phyloP scores from a whole-genome alignment of 2,329 filamentous ascomycete genomes.

The Cercospora berteroae region DNA sequence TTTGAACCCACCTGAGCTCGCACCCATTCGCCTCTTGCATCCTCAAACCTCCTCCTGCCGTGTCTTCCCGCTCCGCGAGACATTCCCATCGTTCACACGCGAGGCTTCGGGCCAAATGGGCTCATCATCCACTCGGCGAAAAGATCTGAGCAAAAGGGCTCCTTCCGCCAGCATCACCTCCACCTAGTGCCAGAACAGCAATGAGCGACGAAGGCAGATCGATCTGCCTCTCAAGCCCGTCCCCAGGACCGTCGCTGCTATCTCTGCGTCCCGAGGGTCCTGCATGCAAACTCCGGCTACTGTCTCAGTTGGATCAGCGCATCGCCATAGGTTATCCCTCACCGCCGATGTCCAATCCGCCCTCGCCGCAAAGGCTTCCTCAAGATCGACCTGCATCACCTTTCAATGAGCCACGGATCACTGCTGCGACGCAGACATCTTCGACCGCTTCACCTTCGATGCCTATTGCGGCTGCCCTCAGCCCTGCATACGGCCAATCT shows the following conservation, averaged over 20 bases:
- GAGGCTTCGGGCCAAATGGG: not conserved
- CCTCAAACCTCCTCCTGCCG: not conserved
- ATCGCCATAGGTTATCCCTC: constrained; percentile 42
- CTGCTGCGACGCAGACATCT: constrained; percentile 11
- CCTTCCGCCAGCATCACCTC: not conserved
- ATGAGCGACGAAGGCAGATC: constrained; percentile 3
- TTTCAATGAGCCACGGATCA: constrained; percentile 6
- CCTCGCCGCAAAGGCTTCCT: constrained; percentile 39
- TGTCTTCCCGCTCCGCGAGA: constrained; percentile 8
- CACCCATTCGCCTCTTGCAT: constrained; percentile 1
- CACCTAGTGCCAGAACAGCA: not conserved
- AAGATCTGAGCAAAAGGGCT: not conserved
- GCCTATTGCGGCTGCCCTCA: constrained; percentile 20
- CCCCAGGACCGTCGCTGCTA: not conserved
- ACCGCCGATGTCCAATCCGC: constrained; percentile 53
- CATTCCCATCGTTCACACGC: constrained; percentile 13
- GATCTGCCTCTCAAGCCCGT: not conserved
- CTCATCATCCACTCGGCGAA: not conserved
- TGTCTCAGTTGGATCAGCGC: constrained; percentile 7
- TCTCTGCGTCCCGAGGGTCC: constrained; percentile 14
- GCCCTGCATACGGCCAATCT: constrained; percentile 11
- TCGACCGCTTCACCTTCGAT: constrained; percentile 18
- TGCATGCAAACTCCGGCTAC: constrained; percentile 23
- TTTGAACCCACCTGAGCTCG: constrained; percentile 18
- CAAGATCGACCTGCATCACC: constrained; percentile 17